phyloP scores from a whole-genome alignment of 306 rosid genomes.

The Prunus dulcis region DNA sequence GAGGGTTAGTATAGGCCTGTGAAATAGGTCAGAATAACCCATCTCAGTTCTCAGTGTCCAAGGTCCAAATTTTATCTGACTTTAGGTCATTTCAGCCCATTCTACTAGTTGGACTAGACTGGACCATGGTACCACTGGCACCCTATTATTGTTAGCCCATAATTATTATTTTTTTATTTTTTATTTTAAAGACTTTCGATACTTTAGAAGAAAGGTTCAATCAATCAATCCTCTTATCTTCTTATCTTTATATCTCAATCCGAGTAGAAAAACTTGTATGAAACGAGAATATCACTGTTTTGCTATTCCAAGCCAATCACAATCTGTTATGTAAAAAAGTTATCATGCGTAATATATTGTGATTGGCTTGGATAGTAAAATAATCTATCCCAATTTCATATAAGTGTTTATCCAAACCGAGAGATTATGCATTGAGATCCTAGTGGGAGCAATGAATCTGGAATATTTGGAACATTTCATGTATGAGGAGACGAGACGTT shows the following conservation, averaged over 20 bases:
- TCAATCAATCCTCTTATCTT: not conserved
- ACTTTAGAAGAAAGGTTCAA: no score
- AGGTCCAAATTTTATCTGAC: not conserved
- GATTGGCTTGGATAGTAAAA: fast-evolving
- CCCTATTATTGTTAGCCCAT: not conserved
- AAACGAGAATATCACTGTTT: fast-evolving
- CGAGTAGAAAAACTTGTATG: no score
- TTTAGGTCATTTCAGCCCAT: not conserved
- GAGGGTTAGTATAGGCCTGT: not conserved
- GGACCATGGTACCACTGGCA: not conserved
- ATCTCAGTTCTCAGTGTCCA: not conserved
- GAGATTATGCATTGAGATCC: no score
- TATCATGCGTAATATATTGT: fast-evolving
- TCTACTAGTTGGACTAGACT: not conserved
- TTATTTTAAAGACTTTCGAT: not conserved
- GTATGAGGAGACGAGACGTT: no score
- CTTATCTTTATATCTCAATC: not conserved
- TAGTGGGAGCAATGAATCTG: no score
- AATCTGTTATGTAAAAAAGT: fast-evolving
- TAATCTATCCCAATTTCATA: no score
- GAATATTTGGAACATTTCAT: no score
- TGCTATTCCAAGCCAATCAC: fast-evolving
- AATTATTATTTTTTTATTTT: not conserved
- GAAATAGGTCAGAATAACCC: not conserved
- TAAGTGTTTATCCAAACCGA: no score